A percentile compares a stretch with the other conserved stretches of the same genome.
These are phyloP conservation scores for Selenicereus undatus DNA, from an alignment of 148 eudicot species.

Conservation along the genomic window DNA sequence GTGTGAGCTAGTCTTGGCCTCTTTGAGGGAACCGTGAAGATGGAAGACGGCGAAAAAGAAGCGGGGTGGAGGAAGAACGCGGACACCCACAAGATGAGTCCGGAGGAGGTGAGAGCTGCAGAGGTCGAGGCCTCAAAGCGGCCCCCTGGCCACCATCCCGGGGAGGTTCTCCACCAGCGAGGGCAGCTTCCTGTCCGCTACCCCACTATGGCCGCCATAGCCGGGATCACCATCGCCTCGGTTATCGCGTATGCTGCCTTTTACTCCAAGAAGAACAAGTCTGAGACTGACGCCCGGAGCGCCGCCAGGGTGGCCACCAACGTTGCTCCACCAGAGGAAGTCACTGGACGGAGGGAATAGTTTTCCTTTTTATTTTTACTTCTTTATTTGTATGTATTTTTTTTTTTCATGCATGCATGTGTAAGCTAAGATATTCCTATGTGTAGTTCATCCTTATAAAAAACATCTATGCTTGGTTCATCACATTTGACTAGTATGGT, in stretches of 20 bases:
- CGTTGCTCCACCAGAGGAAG: slow-evolving; percentile 5
- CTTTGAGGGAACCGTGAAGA: too few species aligned
- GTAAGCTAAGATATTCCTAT: too few species aligned
- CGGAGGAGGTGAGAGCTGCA: slow-evolving; percentile 22
- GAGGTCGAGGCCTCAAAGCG: slow-evolving; percentile 10
- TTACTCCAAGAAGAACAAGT: neutral
- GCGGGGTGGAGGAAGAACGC: slow-evolving; percentile 20
- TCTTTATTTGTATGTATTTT: neutral
- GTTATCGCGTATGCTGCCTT: neutral
- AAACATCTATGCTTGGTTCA: too few species aligned
- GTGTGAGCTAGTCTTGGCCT: neutral
- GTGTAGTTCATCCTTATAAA: too few species aligned
- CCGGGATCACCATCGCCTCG: neutral
- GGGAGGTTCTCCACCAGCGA: slow-evolving; percentile 29
- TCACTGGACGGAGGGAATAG: slow-evolving; percentile 31
- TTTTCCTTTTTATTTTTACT: too few species aligned
- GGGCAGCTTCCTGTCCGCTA: slow-evolving; percentile 23
- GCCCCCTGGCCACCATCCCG: slow-evolving; percentile 19
- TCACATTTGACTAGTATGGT: too few species aligned
- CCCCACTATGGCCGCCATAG: neutral
- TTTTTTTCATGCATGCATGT: neutral
- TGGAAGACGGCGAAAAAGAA: neutral
- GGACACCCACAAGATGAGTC: slow-evolving; percentile 29
- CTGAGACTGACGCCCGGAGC: neutral
- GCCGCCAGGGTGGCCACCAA: slow-evolving; percentile 8